Percentiles rank a stretch among this genome's conserved stretches.
Evolutionary conservation across 441 rosid species (phyloP).

Genomic region (Brassica balearica): DNA sequence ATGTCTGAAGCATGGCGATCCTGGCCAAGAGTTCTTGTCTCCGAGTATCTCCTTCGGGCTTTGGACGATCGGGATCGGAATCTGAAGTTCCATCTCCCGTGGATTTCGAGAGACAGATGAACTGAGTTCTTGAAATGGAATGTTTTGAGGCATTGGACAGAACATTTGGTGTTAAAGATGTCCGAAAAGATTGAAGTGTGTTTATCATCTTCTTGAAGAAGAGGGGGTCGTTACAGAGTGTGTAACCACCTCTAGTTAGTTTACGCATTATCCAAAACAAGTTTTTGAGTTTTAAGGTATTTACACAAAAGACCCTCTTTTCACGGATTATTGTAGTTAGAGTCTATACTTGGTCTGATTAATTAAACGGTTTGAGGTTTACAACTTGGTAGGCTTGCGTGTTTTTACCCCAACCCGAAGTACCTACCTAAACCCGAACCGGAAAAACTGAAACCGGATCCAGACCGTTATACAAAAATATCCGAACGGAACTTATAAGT

Average conservation of each 20-base stretch:
- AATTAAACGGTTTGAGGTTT: background rate
- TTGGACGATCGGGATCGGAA: slow-evolving; percentile 50
- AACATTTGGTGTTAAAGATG: slow-evolving; percentile 51
- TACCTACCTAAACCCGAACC: too few relatives aligned
- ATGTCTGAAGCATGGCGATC: slow-evolving; percentile 85
- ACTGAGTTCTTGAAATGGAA: slow-evolving; percentile 39
- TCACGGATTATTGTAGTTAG: background rate
- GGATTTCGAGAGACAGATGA: slow-evolving; percentile 61
- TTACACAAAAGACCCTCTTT: slow-evolving; percentile 12
- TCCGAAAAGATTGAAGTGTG: slow-evolving; percentile 58
- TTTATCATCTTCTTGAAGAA: slow-evolving; percentile 55
- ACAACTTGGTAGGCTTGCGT: background rate
- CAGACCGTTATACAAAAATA: too few relatives aligned
- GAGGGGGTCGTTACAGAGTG: slow-evolving; percentile 23
- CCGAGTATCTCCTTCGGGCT: slow-evolving; percentile 66
- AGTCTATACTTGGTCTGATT: background rate
- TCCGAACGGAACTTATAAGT: too few relatives aligned
- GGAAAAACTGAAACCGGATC: too few relatives aligned
- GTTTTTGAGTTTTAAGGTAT: slow-evolving; percentile 23
- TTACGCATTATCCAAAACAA: slow-evolving; percentile 47
- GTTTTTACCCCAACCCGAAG: too few relatives aligned
- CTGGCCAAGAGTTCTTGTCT: slow-evolving; percentile 87
- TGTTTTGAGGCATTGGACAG: slow-evolving; percentile 50
- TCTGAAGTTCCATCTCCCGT: slow-evolving; percentile 47
- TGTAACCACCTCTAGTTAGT: slow-evolving; percentile 34